A percentile compares a stretch with the other conserved stretches of the same genome.
Evolutionary conservation across 2,329 filamentous ascomycete species (phyloP).

Genomic region (Conoideocrella luteorostrata): DNA sequence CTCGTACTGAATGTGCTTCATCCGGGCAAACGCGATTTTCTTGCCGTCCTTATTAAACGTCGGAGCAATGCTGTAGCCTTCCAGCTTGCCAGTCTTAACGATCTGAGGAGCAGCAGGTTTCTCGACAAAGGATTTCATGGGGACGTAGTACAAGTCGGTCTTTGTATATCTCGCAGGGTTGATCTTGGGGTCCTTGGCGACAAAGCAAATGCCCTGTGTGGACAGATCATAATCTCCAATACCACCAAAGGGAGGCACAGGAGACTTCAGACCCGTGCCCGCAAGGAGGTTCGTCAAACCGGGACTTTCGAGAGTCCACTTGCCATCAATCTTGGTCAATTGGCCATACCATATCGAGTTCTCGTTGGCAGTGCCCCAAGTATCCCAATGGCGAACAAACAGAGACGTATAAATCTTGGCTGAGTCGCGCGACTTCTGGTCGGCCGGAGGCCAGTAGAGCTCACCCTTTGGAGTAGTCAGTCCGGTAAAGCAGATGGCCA

Average conservation of each 20-base stretch:
- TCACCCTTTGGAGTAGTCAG: conserved; percentile 62
- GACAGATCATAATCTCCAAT: conserved; percentile 74
- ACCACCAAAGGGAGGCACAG: conserved; percentile 73
- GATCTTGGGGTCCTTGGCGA: conserved; percentile 66
- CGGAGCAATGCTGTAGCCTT: conserved; percentile 60
- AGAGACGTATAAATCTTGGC: conserved; percentile 68
- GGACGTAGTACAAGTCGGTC: conserved; percentile 70
- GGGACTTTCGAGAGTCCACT: conserved; percentile 35
- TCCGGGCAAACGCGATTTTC: conserved; percentile 69
- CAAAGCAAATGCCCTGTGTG: conserved; percentile 59
- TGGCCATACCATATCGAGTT: conserved; percentile 69
- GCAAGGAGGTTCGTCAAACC: conserved; percentile 59
- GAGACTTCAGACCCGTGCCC: conserved; percentile 54
- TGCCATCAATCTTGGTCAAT: conserved; percentile 38
- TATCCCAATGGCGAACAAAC: conserved; percentile 79
- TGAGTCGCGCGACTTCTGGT: conserved; percentile 52
- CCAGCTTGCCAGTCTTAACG: conserved; percentile 47
- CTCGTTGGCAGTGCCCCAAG: conserved; percentile 62
- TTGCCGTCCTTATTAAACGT: conserved; percentile 69
- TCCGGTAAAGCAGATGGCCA: conserved; percentile 55
- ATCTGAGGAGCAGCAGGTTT: conserved; percentile 44
- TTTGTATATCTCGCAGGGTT: conserved; percentile 73
- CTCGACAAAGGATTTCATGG: conserved; percentile 55
- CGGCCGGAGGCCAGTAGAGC: conserved; percentile 59
- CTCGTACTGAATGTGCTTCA: conserved; percentile 73